These are phyloP conservation scores for Metroxylon sagu DNA, from an alignment of 176 grass and related monocot species.

Conservation along the genomic window DNA sequence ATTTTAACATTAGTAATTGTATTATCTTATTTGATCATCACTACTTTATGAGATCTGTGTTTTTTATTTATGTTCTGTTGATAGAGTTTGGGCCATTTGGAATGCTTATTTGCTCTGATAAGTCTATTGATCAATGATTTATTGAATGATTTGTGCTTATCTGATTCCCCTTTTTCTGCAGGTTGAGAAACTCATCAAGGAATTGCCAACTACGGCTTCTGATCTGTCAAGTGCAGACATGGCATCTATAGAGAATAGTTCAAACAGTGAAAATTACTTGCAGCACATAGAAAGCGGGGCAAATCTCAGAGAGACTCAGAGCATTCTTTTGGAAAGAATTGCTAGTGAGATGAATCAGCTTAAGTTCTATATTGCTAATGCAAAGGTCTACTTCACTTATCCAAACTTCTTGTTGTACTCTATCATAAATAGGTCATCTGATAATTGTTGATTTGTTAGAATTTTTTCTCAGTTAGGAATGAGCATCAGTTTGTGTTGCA, in stretches of 20 bases:
- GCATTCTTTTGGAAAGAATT: slow-evolving; percentile 93
- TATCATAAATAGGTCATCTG: no score
- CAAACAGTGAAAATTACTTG: slow-evolving; percentile 8
- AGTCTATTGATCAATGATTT: no score
- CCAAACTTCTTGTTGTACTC: background rate
- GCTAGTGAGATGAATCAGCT: slow-evolving; percentile 95
- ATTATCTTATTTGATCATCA: no score
- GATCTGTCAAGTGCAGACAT: slow-evolving; percentile 29
- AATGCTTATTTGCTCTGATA: no score
- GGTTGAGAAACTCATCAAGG: slow-evolving; percentile 98
- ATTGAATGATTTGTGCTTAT: no score
- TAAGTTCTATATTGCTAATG: slow-evolving; percentile 84
- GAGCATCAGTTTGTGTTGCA: no score
- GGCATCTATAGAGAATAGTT: slow-evolving; percentile 16
- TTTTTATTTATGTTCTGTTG: no score
- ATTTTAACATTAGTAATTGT: no score
- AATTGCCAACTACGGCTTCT: slow-evolving; percentile 53
- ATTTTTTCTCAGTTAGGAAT: no score
- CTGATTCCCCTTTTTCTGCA: slow-evolving; percentile 16
- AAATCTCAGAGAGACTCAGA: slow-evolving; percentile 71
- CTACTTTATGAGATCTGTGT: no score
- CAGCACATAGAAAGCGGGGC: slow-evolving; percentile 38
- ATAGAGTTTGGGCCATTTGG: no score
- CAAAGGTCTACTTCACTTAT: slow-evolving; percentile 48
- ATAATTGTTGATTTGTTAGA: no score